Percentiles rank a stretch among this genome's conserved stretches.
Conservation (phyloP, 2,329 filamentous ascomycete species). For the Ophiocordyceps camponoti-floridani region DNA sequence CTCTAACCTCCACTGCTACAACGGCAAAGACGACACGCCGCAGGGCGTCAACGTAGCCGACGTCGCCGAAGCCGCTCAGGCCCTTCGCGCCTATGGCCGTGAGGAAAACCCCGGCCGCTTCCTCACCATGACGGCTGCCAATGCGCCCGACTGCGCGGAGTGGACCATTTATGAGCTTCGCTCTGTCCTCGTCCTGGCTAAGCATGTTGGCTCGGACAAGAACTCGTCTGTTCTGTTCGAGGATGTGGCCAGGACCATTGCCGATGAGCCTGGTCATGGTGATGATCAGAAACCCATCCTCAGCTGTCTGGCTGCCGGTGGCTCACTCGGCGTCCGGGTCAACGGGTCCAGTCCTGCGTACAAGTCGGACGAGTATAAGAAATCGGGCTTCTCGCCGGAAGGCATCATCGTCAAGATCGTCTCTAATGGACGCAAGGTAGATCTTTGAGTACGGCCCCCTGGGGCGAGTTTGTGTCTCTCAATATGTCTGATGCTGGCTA, state of each 20-base stretch:
- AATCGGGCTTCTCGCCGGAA: background rate
- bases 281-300: constrained; percentile 5
- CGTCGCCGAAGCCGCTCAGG: constrained; percentile 1
- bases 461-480: too few relatives aligned
- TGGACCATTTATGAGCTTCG: constrained; percentile 3
- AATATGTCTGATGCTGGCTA: too few relatives aligned
- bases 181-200: constrained; percentile 1
- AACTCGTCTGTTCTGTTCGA: constrained; percentile 6
- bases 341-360: constrained; percentile 3
- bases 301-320: constrained; percentile 10
- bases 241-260: constrained; percentile 9
- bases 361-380: constrained; percentile 1
- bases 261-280: constrained; percentile 4
- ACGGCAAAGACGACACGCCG: constrained; percentile 1
- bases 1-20: constrained; percentile 1
- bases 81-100: constrained; percentile 1
- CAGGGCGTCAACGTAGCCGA: constrained; percentile 1
- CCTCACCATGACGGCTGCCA: constrained; percentile 4
- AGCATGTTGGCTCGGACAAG: constrained; percentile 3
- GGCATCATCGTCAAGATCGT: constrained; percentile 5
- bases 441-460: background rate
- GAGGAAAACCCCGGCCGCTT: constrained; percentile 1
- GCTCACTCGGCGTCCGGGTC: constrained; percentile 3
- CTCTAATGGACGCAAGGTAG: background rate
- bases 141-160: constrained; percentile 6